Evolutionary conservation across 805 yeast species (phyloP).

Genomic region (Starmerella potacharoeniae): DNA sequence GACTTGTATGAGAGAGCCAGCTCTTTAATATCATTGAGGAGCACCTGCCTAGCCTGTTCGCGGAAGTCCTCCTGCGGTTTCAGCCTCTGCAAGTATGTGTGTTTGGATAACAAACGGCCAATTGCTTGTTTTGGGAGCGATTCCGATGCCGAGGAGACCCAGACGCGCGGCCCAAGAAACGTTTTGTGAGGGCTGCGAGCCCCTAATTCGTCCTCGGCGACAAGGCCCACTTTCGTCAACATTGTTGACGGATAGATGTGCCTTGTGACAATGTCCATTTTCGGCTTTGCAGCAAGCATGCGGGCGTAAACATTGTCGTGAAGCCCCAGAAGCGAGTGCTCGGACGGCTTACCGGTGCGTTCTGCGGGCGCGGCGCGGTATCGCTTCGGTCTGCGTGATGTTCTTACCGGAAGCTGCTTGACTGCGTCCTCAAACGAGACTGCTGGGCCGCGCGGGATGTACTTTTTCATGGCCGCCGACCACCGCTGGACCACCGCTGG

Average conservation of each 20-base stretch:
- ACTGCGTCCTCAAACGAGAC: constrained; percentile 8
- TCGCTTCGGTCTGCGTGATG: neutral
- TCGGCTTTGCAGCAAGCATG: constrained; percentile 34
- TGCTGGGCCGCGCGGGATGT: constrained; percentile 6
- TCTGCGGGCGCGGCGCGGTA: neutral
- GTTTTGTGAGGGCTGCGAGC: constrained; percentile 2
- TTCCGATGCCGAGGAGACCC: constrained; percentile 4
- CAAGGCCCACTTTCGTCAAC: constrained; percentile 29
- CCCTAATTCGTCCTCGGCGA: constrained; percentile 14
- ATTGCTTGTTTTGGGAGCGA: constrained; percentile 3
- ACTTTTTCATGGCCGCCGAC: neutral
- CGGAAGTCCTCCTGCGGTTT: neutral
- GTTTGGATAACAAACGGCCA: neutral
- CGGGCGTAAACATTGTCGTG: constrained; percentile 32
- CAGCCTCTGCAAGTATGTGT: neutral
- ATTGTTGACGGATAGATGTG: constrained; percentile 33
- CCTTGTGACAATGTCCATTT: constrained; percentile 33
- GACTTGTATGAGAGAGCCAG: neutral
- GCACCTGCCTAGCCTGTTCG: neutral
- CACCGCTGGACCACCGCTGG: neutral
- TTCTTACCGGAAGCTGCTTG: neutral
- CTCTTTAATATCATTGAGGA: constrained; percentile 7
- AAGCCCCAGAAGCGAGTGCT: constrained; percentile 10
- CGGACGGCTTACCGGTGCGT: constrained; percentile 3
- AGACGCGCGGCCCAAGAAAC: constrained; percentile 10